Evolutionary conservation across 2,329 filamentous ascomycete species (phyloP).

Genomic region (Fonsecaea multimorphosa): DNA sequence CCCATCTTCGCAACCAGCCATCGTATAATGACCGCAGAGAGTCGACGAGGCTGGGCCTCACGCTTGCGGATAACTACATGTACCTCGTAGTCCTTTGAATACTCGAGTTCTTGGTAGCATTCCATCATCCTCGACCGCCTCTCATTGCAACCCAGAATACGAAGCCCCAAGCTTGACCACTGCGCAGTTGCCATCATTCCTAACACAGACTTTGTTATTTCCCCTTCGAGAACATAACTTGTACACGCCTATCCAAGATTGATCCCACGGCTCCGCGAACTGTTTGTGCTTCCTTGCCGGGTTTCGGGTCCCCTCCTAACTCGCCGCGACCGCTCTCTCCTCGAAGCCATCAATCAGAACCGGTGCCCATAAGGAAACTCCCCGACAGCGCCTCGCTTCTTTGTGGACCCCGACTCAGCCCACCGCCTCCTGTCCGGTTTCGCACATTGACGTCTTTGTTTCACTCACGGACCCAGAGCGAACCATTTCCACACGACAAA

Average conservation of each 20-base stretch:
- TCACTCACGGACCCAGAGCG: constrained; percentile 25
- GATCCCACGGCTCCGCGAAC: constrained; percentile 26
- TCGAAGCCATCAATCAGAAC: constrained; percentile 34
- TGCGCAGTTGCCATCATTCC: background rate
- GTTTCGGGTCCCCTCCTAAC: constrained; percentile 15
- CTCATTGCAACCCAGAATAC: constrained; percentile 13
- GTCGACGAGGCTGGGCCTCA: constrained; percentile 29
- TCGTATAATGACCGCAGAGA: constrained; percentile 9
- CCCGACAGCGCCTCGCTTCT: constrained; percentile 36
- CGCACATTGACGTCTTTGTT: constrained; percentile 19
- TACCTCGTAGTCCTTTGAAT: constrained; percentile 20
- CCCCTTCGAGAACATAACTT: background rate
- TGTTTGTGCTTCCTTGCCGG: background rate
- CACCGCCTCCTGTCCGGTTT: constrained; percentile 38
- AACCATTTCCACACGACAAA: constrained; percentile 8
- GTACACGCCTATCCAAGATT: constrained; percentile 31
- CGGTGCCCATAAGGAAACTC: constrained; percentile 33
- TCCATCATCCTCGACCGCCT: constrained; percentile 22
- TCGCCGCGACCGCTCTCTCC: constrained; percentile 26
- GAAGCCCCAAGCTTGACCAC: constrained; percentile 5
- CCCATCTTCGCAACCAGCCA: constrained; percentile 26
- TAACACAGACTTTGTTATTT: background rate
- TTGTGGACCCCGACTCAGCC: constrained; percentile 37
- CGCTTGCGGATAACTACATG: constrained; percentile 27
- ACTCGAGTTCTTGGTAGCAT: constrained; percentile 24